A percentile compares a stretch with the other conserved stretches of the same genome.
phyloP scores from a whole-genome alignment of 768 basidiomycete genomes.

The Amanita rimosa region DNA sequence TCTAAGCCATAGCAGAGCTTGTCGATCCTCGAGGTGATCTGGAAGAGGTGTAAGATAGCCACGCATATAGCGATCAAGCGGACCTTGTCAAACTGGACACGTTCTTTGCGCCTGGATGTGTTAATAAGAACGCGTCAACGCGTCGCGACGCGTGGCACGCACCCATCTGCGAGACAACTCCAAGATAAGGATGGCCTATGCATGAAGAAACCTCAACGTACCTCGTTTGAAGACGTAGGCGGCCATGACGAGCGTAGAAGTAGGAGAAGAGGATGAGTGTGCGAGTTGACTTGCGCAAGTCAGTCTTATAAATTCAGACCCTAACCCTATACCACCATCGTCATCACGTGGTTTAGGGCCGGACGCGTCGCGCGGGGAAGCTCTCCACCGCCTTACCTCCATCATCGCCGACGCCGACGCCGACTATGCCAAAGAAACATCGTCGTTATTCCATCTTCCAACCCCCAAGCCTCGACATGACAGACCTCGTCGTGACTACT shows the following conservation, averaged over 20 bases:
- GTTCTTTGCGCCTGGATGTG: constrained; percentile 67
- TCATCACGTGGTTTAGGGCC: constrained; percentile 16
- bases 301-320: background rate
- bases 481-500: constrained; percentile 70
- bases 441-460: constrained; percentile 51
- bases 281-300: background rate
- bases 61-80: constrained; percentile 12
- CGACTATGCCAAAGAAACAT: constrained; percentile 30
- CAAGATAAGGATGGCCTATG: constrained; percentile 3
- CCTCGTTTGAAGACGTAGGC: constrained; percentile 25
- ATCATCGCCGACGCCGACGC: too few relatives aligned
- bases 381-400: too few relatives aligned
- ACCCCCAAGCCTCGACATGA: constrained; percentile 60
- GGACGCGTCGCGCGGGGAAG: constrained; percentile 16
- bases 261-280: background rate
- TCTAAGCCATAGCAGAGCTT: constrained; percentile 97
- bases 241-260: constrained; percentile 7
- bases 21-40: constrained; percentile 82
- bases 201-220: constrained; percentile 8
- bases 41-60: background rate
- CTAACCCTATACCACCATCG: background rate
- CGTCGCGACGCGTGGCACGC: constrained; percentile 27
- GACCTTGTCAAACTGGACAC: constrained; percentile 90
- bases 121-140: constrained; percentile 14
- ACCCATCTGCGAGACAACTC: constrained; percentile 29